Base-by-base conservation (phyloP, 345 rosid genomes). In the Eucalyptus albens region DNA sequence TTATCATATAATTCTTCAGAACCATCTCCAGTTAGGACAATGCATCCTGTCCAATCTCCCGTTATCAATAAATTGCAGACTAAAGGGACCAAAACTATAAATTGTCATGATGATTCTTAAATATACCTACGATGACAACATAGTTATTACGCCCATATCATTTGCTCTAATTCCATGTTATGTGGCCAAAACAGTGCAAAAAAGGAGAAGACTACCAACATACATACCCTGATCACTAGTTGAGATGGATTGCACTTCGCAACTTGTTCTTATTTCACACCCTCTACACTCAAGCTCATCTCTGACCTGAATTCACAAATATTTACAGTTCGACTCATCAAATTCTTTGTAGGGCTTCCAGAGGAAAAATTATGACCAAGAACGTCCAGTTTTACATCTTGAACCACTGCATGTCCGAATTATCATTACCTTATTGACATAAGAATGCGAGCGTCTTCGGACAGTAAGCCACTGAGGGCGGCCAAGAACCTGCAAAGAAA, bases 391-490 rank as follows among this genome's bases (percentile, higher is more conserved):
- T 37, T 50, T 53, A 40, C 40, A 27, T 77, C 83, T 77, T 6
- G 15, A 77, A 21, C 47, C 26, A 40, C 16, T 21, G 85, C 3
- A 47, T 33, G 6, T 16, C 31, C 17, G 6, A 87, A 69, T 31
- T 45, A 85, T 86, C 81, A 96, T 77, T 29, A 86, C 99, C 97
- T 95, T 96, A 47, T 94, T 91, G 53, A 96, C 95, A 88, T 95
- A 97, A 67, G 92, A 65, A 91, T 93, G 98, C 3, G 99, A 97
- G 87, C 97, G 94, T 87, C 94, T 42, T 83, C 90, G 91, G 65
- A 97, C 97, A 33, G 98, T 97, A 53, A 97, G 95, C 99, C 98
- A 97, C 85, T 95, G 99, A 50, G 99, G 99, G 45, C 97, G 95
- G 59, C 99, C 98, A 91, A 95, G 93, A 88, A 97, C 92, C 99